These are phyloP conservation scores for Yamagishiella unicocca DNA, from an alignment of 139 green algal species.

Conservation along the genomic window DNA sequence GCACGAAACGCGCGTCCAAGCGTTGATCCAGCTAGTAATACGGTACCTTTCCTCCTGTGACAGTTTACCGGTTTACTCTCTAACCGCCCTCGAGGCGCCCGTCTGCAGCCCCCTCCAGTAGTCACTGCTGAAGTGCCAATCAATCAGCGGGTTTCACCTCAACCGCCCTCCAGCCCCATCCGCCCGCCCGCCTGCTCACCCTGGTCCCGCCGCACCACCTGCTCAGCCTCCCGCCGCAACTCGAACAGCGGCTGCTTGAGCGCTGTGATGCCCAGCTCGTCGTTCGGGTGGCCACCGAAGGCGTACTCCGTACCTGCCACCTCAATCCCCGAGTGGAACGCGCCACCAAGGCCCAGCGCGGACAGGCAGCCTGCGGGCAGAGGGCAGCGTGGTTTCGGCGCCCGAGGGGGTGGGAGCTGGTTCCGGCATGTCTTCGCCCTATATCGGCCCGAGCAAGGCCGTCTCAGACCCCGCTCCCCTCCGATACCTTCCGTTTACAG, in stretches of 20 bases:
- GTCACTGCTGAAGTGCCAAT: too few species aligned
- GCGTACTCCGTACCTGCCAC: slow-evolving; percentile 26
- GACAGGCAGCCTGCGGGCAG: background rate
- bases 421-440: background rate
- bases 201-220: background rate
- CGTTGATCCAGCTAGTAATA: too few species aligned
- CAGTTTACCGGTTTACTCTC: too few species aligned
- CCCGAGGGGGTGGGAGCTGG: background rate
- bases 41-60: too few species aligned
- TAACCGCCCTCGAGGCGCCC: too few species aligned
- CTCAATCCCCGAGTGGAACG: slow-evolving; percentile 28
- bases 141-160: too few species aligned
- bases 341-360: background rate
- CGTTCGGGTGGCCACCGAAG: slow-evolving; percentile 4
- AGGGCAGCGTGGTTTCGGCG: background rate
- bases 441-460: too few species aligned
- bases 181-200: background rate
- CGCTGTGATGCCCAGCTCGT: slow-evolving; percentile 8
- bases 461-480: too few species aligned
- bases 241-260: background rate
- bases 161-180: background rate
- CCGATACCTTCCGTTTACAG: too few species aligned
- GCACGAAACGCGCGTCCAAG: too few species aligned
- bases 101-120: too few species aligned
- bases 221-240: slow-evolving; percentile 4